Evolutionary conservation across 2,329 filamentous ascomycete genomes (phyloP).

Genomic region (Atkinsonella hypoxylon): DNA sequence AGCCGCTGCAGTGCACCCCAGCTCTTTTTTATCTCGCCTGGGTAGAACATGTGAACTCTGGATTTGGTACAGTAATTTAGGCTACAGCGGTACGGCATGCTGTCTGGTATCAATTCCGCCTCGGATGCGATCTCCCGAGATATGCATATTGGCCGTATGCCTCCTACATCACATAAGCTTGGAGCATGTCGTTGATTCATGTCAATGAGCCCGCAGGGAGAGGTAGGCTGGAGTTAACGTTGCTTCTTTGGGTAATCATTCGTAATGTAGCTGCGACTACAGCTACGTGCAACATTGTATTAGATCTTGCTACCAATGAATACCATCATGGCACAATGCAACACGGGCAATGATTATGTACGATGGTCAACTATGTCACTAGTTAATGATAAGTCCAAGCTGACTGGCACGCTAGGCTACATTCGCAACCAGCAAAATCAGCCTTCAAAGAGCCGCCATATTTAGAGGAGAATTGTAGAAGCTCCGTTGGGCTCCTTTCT

Average conservation of each 20-base stretch:
- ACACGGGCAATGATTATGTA: too few relatives aligned
- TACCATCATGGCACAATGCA: not conserved
- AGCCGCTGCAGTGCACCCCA: not conserved
- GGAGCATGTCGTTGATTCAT: not conserved
- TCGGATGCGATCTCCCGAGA: not conserved
- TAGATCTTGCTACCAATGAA: not conserved
- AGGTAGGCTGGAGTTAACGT: too few relatives aligned
- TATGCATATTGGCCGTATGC: not conserved
- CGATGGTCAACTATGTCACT: too few relatives aligned
- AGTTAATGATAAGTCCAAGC: too few relatives aligned
- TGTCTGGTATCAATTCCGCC: too few relatives aligned
- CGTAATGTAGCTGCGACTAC: not conserved
- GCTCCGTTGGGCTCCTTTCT: too few relatives aligned
- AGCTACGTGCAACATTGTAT: not conserved
- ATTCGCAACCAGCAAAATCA: not conserved
- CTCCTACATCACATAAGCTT: not conserved
- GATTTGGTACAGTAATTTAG: not conserved
- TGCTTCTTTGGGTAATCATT: too few relatives aligned
- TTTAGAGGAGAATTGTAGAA: too few relatives aligned
- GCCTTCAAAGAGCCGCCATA: not conserved
- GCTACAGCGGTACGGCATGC: too few relatives aligned
- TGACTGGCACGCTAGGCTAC: not conserved
- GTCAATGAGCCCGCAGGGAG: too few relatives aligned
- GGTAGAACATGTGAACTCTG: not conserved
- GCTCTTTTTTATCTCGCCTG: too few relatives aligned